phyloP scores from a whole-genome alignment of 805 yeast genomes.

The Kodamaea jinghongensis region DNA sequence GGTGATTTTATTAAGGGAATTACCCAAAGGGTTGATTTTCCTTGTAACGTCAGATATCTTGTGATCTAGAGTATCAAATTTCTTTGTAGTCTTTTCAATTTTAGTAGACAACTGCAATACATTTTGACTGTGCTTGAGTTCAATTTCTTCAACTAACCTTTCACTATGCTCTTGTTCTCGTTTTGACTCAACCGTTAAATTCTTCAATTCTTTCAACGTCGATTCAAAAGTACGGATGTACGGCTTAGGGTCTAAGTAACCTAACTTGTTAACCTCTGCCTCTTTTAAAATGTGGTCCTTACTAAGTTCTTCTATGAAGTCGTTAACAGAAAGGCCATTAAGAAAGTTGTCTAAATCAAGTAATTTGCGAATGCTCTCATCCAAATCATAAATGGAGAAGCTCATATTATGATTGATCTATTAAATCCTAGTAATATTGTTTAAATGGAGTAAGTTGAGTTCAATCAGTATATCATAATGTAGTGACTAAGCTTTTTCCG shows the following conservation, averaged over 20 bases:
- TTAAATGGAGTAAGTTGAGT: too few relatives aligned
- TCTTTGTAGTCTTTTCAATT: conserved; percentile 43
- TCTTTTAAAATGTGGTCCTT: conserved; percentile 58
- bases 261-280: conserved; percentile 49
- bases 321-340: conserved; percentile 68
- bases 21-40: conserved; percentile 68
- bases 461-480: too few relatives aligned
- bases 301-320: conserved; percentile 76
- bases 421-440: too few relatives aligned
- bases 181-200: conserved; percentile 55
- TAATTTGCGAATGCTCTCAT: conserved; percentile 56
- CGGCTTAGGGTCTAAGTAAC: conserved; percentile 84
- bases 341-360: conserved; percentile 62
- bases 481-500: too few relatives aligned
- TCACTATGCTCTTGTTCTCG: conserved; percentile 51
- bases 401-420: conserved; percentile 1
- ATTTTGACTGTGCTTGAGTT: conserved; percentile 64
- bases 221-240: conserved; percentile 91
- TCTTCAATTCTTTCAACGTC: conserved; percentile 67
- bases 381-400: conserved; percentile 55
- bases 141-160: conserved; percentile 56
- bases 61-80: conserved; percentile 50
- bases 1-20: conserved; percentile 62
- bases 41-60: conserved; percentile 56
- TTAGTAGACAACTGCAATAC: conserved; percentile 54